Evolutionary conservation across 139 green algal species (phyloP), one percentile per base, ranked within the genome.

Genomic region (Zygnema circumcarinatum): DNA sequence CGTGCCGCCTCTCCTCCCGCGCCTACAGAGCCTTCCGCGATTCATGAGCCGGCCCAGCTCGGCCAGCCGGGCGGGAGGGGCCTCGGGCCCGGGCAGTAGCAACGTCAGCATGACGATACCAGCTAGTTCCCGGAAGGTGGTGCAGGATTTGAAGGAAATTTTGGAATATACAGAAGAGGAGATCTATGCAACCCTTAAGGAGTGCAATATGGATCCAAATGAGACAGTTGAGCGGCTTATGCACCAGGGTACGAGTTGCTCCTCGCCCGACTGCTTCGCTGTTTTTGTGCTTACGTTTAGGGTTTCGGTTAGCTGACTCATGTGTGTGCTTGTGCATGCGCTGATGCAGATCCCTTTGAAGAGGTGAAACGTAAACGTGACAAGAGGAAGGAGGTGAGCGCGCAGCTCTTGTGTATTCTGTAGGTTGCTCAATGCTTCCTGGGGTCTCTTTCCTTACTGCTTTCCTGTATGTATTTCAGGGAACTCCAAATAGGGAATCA

Each of bases 141-240:
- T 88, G 21, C 73, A 86, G 80, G n/a, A 75, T 31, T 39, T 88
- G 36, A 86, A 69, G 76, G 83, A 88, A 39, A 88, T 88, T 73
- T 69, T 88, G 38, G 29, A 52, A 29, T 78, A 88, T 53, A 76
- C 83, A 52, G 83, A 88, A 22, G 83, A 88, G 38, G 83, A 88
- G n/a, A 87, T 88, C 1, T 88, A 88, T 0, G 72, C 41, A 25
- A 39, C 74, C 36, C 80, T 88, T 32, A 88, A 88, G 69, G 83
- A 88, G 36, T 88, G 83, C 25, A 88, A 88, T n/a, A 88, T 88
- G 83, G 83, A 88, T 87, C 83, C 83, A n/a, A 88, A 88, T 38
- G 83, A 88, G n/a, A 39, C 83, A 29, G 83, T 85, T 29, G 72
- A 88, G 74, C 67, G 83, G 31, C 80, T 88, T n/a, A 35, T 88